phyloP scores from a whole-genome alignment of 169 alveolate species.

The Cryptosporidium viatorum region DNA sequence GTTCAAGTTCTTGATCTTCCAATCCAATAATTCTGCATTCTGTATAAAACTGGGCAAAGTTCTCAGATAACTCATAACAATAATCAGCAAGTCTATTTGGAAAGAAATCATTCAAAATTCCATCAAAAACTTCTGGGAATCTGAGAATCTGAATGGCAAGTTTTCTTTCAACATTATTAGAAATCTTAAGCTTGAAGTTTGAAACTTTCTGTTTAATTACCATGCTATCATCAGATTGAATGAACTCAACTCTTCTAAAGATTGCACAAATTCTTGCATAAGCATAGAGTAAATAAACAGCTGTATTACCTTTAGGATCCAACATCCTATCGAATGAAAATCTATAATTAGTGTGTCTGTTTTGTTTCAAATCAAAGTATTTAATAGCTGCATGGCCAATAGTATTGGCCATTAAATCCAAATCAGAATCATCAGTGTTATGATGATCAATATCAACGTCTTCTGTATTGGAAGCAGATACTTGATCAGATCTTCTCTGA shows the following conservation, averaged over 20 bases:
- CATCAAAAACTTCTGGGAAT: conserved; percentile 90
- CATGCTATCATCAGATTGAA: conserved; percentile 28
- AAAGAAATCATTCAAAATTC: conserved; percentile 84
- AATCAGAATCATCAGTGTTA: conserved; percentile 61
- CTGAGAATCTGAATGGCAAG: conserved; percentile 85
- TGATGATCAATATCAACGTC: conserved; percentile 11
- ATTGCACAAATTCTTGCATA: conserved; percentile 96
- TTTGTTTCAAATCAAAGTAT: conserved; percentile 97
- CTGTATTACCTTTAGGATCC: conserved; percentile 95
- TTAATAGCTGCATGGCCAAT: conserved; percentile 98
- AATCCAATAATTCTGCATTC: conserved; percentile 93
- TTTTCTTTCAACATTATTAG: conserved; percentile 81
- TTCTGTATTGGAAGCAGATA: background rate
- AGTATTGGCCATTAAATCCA: conserved; percentile 89
- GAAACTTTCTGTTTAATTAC: conserved; percentile 77
- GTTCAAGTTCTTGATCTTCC: conserved; percentile 81
- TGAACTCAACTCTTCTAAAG: conserved; percentile 88
- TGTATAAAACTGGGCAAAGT: conserved; percentile 93
- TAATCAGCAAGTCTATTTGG: conserved; percentile 92
- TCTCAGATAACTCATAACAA: conserved; percentile 92
- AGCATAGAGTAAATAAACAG: conserved; percentile 92
- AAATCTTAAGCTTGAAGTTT: conserved; percentile 69
- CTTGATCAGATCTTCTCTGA: background rate
- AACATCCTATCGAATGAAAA: conserved; percentile 97
- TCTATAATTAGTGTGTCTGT: conserved; percentile 93